phyloP scores from a whole-genome alignment of 345 rosid species.

The Sonneratia caseolaris region DNA sequence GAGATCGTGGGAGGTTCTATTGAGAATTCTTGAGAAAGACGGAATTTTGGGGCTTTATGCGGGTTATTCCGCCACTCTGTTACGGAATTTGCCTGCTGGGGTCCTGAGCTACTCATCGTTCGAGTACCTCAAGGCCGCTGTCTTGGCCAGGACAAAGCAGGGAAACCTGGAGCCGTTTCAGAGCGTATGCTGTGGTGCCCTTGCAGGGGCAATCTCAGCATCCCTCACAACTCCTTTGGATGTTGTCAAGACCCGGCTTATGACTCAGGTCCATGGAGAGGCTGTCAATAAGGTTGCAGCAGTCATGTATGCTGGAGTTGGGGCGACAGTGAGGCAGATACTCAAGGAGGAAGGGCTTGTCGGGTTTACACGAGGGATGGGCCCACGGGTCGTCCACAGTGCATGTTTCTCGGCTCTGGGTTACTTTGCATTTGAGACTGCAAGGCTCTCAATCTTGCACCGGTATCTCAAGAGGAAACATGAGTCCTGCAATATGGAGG shows the following conservation, averaged over 20 bases:
- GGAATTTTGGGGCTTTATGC: conserved; percentile 85
- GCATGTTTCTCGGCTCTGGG: conserved; percentile 87
- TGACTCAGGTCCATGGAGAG: conserved; percentile 66
- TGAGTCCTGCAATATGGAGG: conserved; percentile 14
- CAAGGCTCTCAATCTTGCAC: conserved; percentile 62
- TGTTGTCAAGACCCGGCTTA: conserved; percentile 87
- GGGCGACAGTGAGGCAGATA: conserved; percentile 58
- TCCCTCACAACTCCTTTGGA: conserved; percentile 82
- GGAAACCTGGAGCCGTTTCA: conserved; percentile 65
- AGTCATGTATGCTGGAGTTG: conserved; percentile 52
- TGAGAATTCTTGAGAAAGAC: conserved; percentile 68
- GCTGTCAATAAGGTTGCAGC: conserved; percentile 41
- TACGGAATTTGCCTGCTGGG: conserved; percentile 88
- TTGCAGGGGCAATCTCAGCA: conserved; percentile 93
- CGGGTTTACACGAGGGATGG: conserved; percentile 78
- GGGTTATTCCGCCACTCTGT: conserved; percentile 78
- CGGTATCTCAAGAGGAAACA: conserved; percentile 62
- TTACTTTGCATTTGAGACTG: conserved; percentile 93
- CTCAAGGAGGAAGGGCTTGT: conserved; percentile 85
- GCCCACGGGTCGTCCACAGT: conserved; percentile 84
- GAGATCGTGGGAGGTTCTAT: conserved; percentile 64
- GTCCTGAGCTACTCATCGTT: conserved; percentile 86
- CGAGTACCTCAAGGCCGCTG: conserved; percentile 76
- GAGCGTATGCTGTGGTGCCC: conserved; percentile 78
- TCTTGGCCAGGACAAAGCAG: conserved; percentile 51